These are phyloP conservation scores for Colletotrichum theobromicola DNA, from an alignment of 2,329 filamentous ascomycete species.

Conservation along the genomic window DNA sequence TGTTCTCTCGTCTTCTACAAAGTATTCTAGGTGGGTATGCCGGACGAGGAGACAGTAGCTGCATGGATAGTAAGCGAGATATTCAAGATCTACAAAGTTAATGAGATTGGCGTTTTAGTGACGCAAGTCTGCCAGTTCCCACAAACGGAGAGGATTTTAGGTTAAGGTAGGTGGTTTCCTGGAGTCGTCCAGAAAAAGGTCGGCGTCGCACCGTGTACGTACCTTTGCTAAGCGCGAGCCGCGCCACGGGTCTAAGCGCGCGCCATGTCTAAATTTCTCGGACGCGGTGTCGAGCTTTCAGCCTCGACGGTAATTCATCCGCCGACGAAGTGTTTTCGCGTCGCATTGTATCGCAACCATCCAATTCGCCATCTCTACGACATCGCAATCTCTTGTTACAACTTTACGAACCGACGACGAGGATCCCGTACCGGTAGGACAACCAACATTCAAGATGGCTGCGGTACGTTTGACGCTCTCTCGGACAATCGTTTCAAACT, in stretches of 20 bases:
- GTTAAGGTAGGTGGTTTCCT: not conserved
- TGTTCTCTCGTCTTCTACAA: not conserved
- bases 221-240: conserved; percentile 3
- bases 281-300: conserved; percentile 8
- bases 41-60: not conserved
- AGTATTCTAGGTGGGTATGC: not conserved
- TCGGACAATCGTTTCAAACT: not conserved
- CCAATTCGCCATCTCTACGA: not conserved
- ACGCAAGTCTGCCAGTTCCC: not conserved
- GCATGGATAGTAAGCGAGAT: not conserved
- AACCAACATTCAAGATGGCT: conserved; percentile 47
- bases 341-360: not conserved
- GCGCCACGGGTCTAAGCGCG: conserved; percentile 15
- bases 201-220: not conserved
- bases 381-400: not conserved
- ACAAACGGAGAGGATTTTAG: not conserved
- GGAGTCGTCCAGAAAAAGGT: not conserved
- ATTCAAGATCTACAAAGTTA: not conserved
- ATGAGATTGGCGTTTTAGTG: not conserved
- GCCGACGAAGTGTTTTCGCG: not conserved
- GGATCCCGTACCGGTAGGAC: not conserved
- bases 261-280: conserved; percentile 16
- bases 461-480: conserved; percentile 44
- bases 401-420: not conserved
- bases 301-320: not conserved